Conservation (phyloP, 176 grass and related monocot genomes). For the Melocanna baccifera region DNA sequence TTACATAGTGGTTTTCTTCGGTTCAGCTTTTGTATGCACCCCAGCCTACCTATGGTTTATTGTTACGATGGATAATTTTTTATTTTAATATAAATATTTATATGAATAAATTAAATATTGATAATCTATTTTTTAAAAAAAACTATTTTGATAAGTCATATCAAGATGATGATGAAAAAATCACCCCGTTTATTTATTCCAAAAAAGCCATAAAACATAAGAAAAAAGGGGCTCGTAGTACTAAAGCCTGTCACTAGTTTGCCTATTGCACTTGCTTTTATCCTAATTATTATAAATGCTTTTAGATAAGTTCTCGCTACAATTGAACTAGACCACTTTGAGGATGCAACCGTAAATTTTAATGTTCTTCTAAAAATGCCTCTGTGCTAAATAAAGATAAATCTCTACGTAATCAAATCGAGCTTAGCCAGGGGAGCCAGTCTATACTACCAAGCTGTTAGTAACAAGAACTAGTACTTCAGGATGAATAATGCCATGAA, state of each 20-base stretch:
- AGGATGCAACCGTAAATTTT: not conserved
- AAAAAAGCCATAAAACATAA: too few relatives aligned
- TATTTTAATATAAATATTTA: too few relatives aligned
- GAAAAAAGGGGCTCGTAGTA: fast-evolving
- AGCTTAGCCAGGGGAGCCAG: not conserved
- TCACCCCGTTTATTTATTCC: fast-evolving
- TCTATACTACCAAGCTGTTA: not conserved
- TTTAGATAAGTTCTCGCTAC: not conserved
- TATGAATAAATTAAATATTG: too few relatives aligned
- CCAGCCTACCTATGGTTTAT: too few relatives aligned
- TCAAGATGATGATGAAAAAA: too few relatives aligned
- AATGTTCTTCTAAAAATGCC: not conserved
- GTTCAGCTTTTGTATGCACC: not conserved
- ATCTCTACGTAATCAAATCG: not conserved
- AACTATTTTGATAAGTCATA: too few relatives aligned
- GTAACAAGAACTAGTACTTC: not conserved
- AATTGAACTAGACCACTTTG: not conserved
- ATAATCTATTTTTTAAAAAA: too few relatives aligned
- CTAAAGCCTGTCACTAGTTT: not conserved
- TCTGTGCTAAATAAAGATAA: not conserved
- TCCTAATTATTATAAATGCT: not conserved
- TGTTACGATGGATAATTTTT: too few relatives aligned
- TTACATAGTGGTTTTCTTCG: not conserved
- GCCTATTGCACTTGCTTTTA: not conserved
- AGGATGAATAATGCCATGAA: not conserved